Evolutionary conservation across 345 rosid species (phyloP), one percentile per base, ranked within the genome.

Genomic region (Abelmoschus esculentus): DNA sequence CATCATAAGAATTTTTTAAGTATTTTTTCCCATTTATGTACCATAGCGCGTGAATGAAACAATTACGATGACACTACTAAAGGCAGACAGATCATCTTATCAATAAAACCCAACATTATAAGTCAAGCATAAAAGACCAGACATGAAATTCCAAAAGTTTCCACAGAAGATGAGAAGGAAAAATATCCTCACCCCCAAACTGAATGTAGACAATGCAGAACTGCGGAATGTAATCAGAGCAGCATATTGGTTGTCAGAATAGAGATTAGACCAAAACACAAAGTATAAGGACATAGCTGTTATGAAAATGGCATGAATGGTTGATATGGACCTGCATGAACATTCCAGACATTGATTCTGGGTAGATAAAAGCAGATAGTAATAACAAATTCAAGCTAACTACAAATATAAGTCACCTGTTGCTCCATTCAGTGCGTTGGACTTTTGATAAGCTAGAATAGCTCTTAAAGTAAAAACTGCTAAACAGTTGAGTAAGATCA

Each of bases 351-450:
- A 46, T 44, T 67, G 28, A 52, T 17, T 61, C 53, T 60, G 29
- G 70, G 38, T 69, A 26, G 11, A 49, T 59, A 9, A 29, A 47
- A 49, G 36, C 18, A 29, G 17, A 66, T 4, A 15, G 8, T 57
- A 49, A 52, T 18, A 42, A 66, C 14, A 42, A 26, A 38, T 14
- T 32, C 60, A 31, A 14, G 69, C 3, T 15, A 50, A 72, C 3
- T 44, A 10, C 52, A 70, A 53, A 60, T 11, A 54, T 29, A 18
- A 64, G 66, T 80, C 73, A 88, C 90, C 93, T 72, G 74, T 88
- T 88, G 71, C 80, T 84, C 93, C 93, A 88, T 74, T 88, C 93
- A 6, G 82, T 83, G 7, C 81, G 86, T 61, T 83, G 86, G 17
- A 75, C 64, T 61, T 72, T 77, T 2, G 86, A 66, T 55, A 88